Evolutionary conservation across 306 rosid species (phyloP).

Genomic region (Malus sylvestris): DNA sequence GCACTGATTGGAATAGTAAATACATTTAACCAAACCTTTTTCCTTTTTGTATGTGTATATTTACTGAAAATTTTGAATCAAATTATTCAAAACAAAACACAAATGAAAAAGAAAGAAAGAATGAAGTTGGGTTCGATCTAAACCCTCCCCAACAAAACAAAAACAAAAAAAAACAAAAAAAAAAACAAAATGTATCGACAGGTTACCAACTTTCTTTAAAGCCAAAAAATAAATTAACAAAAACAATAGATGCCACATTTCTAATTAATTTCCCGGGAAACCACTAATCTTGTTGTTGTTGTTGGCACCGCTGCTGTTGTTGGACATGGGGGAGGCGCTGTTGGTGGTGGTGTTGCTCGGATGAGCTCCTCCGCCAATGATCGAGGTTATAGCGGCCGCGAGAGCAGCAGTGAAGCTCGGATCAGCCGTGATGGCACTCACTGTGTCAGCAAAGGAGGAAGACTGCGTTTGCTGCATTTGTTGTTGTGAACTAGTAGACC

Average conservation of each 20-base stretch:
- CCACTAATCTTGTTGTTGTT: constrained; percentile 31
- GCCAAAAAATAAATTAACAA: constrained; percentile 1
- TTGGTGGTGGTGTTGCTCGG: constrained; percentile 21
- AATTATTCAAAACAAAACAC: constrained; percentile 34
- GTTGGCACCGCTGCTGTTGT: constrained; percentile 9
- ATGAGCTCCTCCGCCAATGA: constrained; percentile 59
- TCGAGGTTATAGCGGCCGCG: constrained; percentile 91
- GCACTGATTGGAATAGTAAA: neutral
- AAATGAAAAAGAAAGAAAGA: constrained; percentile 32
- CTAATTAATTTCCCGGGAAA: constrained; percentile 53
- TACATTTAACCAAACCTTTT: neutral
- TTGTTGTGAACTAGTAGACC: constrained; percentile 24
- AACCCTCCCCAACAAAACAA: constrained; percentile 34
- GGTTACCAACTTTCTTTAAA: constrained; percentile 21
- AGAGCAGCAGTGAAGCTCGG: constrained; percentile 86
- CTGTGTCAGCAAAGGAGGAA: constrained; percentile 48
- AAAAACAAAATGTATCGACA: constrained; percentile 49
- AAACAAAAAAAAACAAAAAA: constrained; percentile 14
- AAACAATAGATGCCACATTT: neutral
- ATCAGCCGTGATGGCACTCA: constrained; percentile 78
- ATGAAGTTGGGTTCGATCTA: constrained; percentile 34
- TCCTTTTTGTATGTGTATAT: constrained; percentile 19
- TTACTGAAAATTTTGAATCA: constrained; percentile 29
- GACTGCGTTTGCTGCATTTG: constrained; percentile 24
- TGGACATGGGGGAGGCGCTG: constrained; percentile 8